Base-by-base conservation (phyloP, 2,329 filamentous ascomycete species). In the Albifimbria verrucaria region DNA sequence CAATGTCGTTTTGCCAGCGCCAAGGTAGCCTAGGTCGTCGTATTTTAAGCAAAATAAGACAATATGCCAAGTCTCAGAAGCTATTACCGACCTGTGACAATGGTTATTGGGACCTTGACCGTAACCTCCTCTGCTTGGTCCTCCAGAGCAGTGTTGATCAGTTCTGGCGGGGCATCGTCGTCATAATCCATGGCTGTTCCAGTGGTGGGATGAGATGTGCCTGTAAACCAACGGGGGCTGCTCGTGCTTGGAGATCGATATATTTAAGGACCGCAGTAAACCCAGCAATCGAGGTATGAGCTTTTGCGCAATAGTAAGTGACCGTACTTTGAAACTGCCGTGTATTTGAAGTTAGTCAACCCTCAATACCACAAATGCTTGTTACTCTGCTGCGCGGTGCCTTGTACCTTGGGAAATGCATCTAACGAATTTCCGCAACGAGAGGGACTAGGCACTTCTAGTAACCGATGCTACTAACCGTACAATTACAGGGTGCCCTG, bases 1-100 rank as follows among this genome's bases (percentile, higher is more conserved):
- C 25, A 97, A 73, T 0, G 93, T 97, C 0, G 93, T 97, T 72
- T 99, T 99, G 18, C 94, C 94, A 9, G 94, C 91, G 18, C 94
- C 94, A 4, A 99, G 81, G 66, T 99, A 99, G 3, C 94, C 91
- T 94, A 57, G n/a, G 23, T 12, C 26, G 2, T 12, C 15, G 26
- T 32, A n/a, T 17, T 12, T 36, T 44, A 4, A n/a, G 22, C 20
- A 46, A 46, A 12, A 36, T n/a, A 10, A n/a, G 28, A n/a, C 28
- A 36, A 36, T 10, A 10, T 36, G 9, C n/a, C n/a, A n/a, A 10
- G 28, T 36, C 28, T 36, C 28, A n/a, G 28, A 9, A 10, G 28
- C 10, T 10, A n/a, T 36, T 15, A 23, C 9, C 4, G 17, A 85
- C 87, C 90, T 50, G 90, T 94, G 10, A 94, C 87, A 57, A 94